Evolutionary conservation across 257 asterid genomes (phyloP), one percentile per base, ranked within the genome.

Genomic region (Fraxinus cuspidata): DNA sequence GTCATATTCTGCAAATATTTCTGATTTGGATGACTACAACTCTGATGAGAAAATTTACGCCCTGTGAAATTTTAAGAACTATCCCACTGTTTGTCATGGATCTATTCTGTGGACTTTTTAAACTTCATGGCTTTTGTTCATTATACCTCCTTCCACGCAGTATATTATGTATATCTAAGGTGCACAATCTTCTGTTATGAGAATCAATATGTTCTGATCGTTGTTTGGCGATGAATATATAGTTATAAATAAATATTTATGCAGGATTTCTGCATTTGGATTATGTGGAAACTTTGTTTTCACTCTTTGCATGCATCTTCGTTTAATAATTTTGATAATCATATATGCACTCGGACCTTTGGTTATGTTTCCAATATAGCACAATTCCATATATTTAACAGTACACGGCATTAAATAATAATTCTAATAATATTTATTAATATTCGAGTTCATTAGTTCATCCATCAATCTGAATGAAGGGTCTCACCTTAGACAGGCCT

Each of bases 21-120:
- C 99, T 4, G 97, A 96, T 64, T 60, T 82, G 74, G 98, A 93
- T 58, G 99, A 93, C 34, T 90, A 90, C 70, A 89, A 96, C 77
- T 93, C 98, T 0, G 99, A 95, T 75, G 99, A 95, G 81, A 95
- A 84, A 80, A 93, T 95, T 18, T 95, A 95, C 78, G 99, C 98
- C 28, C 47, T 95, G 84, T 95, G 86, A 89, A 56, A 42, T 66
- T 58, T 58, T 58, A 18, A 4, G 15, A 0, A 63, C 23, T 58
- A 63, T 63, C 19, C 34, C 19, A 27, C 66, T 58, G 28, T 5
- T 60, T 21, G 68, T 60, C 16, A 10, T 23, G 16, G 68, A 10
- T 60, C 16, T 8, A 60, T 25, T 25, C 6, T 60, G 31, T 60
- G 67, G 31, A 25, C 32, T 25, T 23, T 18, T 23, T 23, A 10